Evolutionary conservation across 345 rosid species (phyloP).

Genomic region (Brassica carinata): DNA sequence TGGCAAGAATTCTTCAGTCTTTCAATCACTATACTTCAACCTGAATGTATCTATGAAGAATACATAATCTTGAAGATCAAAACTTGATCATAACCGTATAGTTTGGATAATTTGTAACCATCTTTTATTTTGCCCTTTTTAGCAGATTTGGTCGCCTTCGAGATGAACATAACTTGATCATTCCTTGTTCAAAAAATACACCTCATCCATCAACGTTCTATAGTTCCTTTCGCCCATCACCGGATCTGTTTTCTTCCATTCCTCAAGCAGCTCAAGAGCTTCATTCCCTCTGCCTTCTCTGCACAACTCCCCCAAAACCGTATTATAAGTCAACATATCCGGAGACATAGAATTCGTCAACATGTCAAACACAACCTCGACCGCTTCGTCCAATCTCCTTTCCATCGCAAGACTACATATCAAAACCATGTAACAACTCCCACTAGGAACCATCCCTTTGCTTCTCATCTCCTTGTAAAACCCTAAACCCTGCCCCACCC

Average conservation of each 20-base stretch:
- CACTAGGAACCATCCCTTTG: slow-evolving; percentile 60
- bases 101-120: not conserved
- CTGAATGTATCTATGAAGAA: not conserved
- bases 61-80: not conserved
- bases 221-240: slow-evolving; percentile 74
- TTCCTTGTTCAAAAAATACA: slow-evolving; percentile 49
- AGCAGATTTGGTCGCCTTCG: not conserved
- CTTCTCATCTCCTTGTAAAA: slow-evolving; percentile 76
- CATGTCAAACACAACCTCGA: slow-evolving; percentile 63
- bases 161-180: slow-evolving; percentile 31
- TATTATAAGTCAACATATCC: slow-evolving; percentile 77
- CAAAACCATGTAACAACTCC: slow-evolving; percentile 71
- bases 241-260: slow-evolving; percentile 65
- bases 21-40: slow-evolving; percentile 2
- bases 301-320: slow-evolving; percentile 75
- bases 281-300: slow-evolving; percentile 63
- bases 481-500: slow-evolving; percentile 63
- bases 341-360: slow-evolving; percentile 63
- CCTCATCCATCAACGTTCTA: slow-evolving; percentile 53
- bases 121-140: not conserved
- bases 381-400: slow-evolving; percentile 54
- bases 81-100: slow-evolving; percentile 10
- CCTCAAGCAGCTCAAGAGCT: slow-evolving; percentile 76
- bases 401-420: slow-evolving; percentile 79
- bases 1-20: not conserved